Conservation (phyloP, 2,329 filamentous ascomycete species). For the Alternaria burnsii region DNA sequence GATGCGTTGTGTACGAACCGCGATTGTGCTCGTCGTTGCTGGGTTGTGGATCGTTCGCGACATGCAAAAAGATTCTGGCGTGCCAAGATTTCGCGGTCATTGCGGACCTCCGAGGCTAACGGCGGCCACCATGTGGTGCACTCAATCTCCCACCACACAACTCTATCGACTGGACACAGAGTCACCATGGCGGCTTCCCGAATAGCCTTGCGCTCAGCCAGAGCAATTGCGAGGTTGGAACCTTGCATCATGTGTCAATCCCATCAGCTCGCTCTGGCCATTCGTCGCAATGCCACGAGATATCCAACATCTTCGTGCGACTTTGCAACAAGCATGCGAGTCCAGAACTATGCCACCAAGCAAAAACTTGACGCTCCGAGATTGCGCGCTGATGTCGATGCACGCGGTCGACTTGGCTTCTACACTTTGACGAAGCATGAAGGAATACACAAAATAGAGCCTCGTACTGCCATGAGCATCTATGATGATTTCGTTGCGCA, state of each 20-base stretch:
- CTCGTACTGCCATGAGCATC: slow-evolving; percentile 32
- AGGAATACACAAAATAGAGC: slow-evolving; percentile 25
- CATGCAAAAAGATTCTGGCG: slow-evolving; percentile 23
- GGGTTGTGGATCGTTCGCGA: slow-evolving; percentile 27
- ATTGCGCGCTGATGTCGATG: slow-evolving; percentile 32
- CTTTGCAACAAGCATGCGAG: slow-evolving; percentile 1
- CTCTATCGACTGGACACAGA: neutral
- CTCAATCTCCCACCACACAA: neutral
- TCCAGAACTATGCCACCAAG: slow-evolving; percentile 27
- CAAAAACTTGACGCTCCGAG: slow-evolving; percentile 24
- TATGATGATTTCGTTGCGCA: slow-evolving; percentile 35
- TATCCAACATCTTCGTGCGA: neutral
- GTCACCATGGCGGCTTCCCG: slow-evolving; percentile 32
- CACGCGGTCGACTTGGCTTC: slow-evolving; percentile 28
- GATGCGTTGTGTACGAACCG: slow-evolving; percentile 15
- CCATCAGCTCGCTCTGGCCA: slow-evolving; percentile 14
- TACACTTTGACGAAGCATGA: slow-evolving; percentile 31
- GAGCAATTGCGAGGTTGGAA: slow-evolving; percentile 12
- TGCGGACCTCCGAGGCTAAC: slow-evolving; percentile 31
- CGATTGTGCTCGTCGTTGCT: slow-evolving; percentile 36
- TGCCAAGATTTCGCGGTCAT: slow-evolving; percentile 36
- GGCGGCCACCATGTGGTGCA: neutral
- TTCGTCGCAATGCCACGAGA: slow-evolving; percentile 14
- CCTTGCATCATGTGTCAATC: slow-evolving; percentile 33
- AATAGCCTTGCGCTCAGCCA: slow-evolving; percentile 18